A percentile compares a stretch with the other conserved stretches of the same genome.
These are phyloP conservation scores for Vitis cinerea DNA, from an alignment of 164 flowering plant genomes.

Conservation along the genomic window DNA sequence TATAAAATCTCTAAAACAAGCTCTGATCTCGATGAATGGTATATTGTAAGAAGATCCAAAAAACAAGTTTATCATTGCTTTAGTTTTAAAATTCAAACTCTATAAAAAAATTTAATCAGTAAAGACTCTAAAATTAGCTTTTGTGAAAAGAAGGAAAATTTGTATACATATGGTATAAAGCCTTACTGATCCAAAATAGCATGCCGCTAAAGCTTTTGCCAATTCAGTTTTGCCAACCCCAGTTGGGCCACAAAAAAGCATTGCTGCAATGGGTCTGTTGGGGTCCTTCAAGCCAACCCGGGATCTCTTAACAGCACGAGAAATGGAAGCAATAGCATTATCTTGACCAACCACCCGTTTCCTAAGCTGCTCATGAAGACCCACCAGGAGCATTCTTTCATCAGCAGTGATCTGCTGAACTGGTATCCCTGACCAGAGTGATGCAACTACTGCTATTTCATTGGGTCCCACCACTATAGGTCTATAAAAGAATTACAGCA, in stretches of 20 bases:
- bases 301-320: slow-evolving; percentile 83
- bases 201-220: slow-evolving; percentile 75
- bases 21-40: background rate
- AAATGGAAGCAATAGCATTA: slow-evolving; percentile 80
- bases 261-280: slow-evolving; percentile 70
- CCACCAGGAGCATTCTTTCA: slow-evolving; percentile 59
- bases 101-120: background rate
- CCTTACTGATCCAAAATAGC: slow-evolving; percentile 89
- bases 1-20: too few relatives aligned
- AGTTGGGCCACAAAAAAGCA: slow-evolving; percentile 93
- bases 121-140: background rate
- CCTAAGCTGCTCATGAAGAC: slow-evolving; percentile 66
- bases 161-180: background rate
- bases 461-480: slow-evolving; percentile 62
- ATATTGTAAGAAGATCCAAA: background rate
- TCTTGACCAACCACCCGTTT: slow-evolving; percentile 83
- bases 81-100: background rate
- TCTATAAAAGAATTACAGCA: slow-evolving; percentile 32
- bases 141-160: background rate
- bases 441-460: slow-evolving; percentile 76
- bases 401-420: slow-evolving; percentile 73
- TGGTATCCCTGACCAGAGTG: slow-evolving; percentile 86
- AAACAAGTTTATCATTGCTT: background rate
- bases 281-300: slow-evolving; percentile 80
- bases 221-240: slow-evolving; percentile 97